Evolutionary conservation across 345 rosid genomes (phyloP), one percentile per base, ranked within the genome.

Genomic region (Sisymbrium irio): DNA sequence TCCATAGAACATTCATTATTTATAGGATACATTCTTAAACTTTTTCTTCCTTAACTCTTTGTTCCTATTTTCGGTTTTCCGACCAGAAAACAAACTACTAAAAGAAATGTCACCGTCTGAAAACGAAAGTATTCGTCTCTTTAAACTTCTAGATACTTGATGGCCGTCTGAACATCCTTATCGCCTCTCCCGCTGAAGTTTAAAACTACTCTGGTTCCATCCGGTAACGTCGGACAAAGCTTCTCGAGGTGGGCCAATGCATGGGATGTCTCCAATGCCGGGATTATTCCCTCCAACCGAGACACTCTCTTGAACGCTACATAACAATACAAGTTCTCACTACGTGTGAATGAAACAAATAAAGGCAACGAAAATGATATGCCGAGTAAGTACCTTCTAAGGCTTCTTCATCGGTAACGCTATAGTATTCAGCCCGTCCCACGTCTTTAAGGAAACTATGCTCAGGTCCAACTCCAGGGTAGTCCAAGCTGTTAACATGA

Each of bases 401-500:
- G 32, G 98, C 98, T 79, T 91, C 97, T 47, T 82, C 92, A 86
- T 94, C 98, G 1, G 97, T 94, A 54, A 90, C 85, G 30, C 86
- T 79, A 9, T 87, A 75, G 81, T 94, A 94, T 65, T 91, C 96
- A 37, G 96, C 97, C 17, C 97, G 87, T 13, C 92, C 93, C 61
- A 44, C 71, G 58, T 94, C 98, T 80, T 94, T 94, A 79, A 94
- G 79, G 74, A 91, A 94, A 80, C 97, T 89, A 65, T 94, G 98
- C 85, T 94, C 98, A 4, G 98, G 98, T 81, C 98, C 98, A 62
- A 94, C 98, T 82, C 97, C 97, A 68, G 98, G 98, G 80, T 91
- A 94, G 79, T 91, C 98, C 96, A 91, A 84, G 58, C 97, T 94
- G 77, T 39, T 56, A 15, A 72, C 18, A 62, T 40, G 46, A 27